Evolutionary conservation across 306 rosid genomes (phyloP).

Genomic region (Sophora flavescens): DNA sequence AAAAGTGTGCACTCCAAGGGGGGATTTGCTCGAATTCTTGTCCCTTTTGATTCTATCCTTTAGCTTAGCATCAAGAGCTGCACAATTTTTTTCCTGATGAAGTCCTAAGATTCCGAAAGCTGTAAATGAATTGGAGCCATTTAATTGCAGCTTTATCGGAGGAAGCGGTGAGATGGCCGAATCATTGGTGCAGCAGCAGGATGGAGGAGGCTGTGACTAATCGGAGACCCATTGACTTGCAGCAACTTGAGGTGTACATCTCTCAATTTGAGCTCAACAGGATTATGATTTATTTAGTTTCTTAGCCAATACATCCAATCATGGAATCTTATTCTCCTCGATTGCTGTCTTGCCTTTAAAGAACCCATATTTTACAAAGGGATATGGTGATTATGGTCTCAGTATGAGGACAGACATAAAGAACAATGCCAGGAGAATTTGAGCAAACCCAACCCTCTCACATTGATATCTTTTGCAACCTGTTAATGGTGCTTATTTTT

Average conservation of each 20-base stretch:
- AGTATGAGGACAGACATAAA: conserved; percentile 46
- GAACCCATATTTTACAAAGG: conserved; percentile 48
- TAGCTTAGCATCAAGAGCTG: background rate
- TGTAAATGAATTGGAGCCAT: background rate
- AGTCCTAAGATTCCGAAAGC: conserved; percentile 9
- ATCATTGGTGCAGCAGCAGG: background rate
- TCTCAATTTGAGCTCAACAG: conserved; percentile 32
- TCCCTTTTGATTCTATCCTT: background rate
- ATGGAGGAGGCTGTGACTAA: too few species aligned
- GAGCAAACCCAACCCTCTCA: conserved; percentile 43
- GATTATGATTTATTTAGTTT: too few species aligned
- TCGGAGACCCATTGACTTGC: background rate
- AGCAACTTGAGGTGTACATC: background rate
- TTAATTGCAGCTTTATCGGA: background rate
- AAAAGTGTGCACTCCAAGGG: background rate
- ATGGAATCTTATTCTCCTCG: conserved; percentile 45
- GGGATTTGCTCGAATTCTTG: background rate
- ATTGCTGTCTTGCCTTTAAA: conserved; percentile 48
- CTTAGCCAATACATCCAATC: conserved; percentile 49
- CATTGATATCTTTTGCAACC: conserved; percentile 44
- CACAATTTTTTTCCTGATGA: background rate
- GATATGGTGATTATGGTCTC: conserved; percentile 49
- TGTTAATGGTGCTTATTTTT: conserved; percentile 11
- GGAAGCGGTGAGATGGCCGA: background rate
- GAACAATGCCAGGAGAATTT: conserved; percentile 40